Base-by-base conservation (phyloP, 768 basidiomycete genomes). In the Neoboletus magnificus region DNA sequence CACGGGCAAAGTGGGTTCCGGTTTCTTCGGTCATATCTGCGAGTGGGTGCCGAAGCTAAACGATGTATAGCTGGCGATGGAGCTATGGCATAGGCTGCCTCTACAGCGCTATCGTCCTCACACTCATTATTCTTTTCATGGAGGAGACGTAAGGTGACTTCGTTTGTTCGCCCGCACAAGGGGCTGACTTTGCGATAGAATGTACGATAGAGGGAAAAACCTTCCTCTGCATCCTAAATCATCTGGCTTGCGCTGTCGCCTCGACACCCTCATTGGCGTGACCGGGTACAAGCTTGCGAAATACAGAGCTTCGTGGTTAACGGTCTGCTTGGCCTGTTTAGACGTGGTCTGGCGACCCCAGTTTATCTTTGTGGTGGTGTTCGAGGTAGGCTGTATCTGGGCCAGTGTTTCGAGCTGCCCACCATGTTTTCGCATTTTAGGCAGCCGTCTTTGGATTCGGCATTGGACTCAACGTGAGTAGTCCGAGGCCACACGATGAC, bases 21-120 rank as follows among this genome's bases (percentile, higher is more conserved):
- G 15, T 60, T 48, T 30, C 16, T 23, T 30, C 20, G 8, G 25
- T 33, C 15, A 2, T 25, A 13, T 29, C 12, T 32, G 29, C 3
- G 29, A 29, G 30, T 5, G 20, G 16, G 27, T 5, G 18, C n/a
- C 8, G 35, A 20, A 32, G 18, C 33, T 67, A 16, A 65, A 46
- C 0, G 18, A 1, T 27, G 5, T 27, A 6, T 44, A 78, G 74
- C 50, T 82, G 76, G 76, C 64, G 78, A 32, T 81, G 81, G 79
- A 70, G 78, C n/a, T 82, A 82, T 55, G 79, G 78, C 20, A 77
- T 80, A 57, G 82, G 74, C 0, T 76, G 74, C 18, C 76, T 81
- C 11, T 83, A 81, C 61, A 66, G 71, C 37, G 73, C 65, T 3
- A 52, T 80, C n/a, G 76, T 83, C 23, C 65, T 82, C n/a, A 39